Conservation (phyloP, 1,139 yeast genomes). For the Taphrina confusa region DNA sequence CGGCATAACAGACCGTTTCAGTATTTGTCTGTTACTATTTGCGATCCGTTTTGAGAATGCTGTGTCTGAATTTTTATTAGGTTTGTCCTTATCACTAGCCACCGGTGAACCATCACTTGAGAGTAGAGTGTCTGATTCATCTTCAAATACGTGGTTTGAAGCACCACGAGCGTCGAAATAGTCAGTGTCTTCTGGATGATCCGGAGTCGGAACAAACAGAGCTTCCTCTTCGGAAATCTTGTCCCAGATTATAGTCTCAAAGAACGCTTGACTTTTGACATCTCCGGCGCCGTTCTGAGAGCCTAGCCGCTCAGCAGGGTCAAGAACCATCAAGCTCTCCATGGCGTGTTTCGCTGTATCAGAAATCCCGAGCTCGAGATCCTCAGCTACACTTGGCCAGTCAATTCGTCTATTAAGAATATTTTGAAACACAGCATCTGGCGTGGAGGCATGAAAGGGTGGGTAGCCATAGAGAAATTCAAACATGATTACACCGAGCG, state of each 20-base stretch:
- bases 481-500: slow-evolving; percentile 90
- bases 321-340: slow-evolving; percentile 58
- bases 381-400: slow-evolving; percentile 73
- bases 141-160: slow-evolving; percentile 54
- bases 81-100: slow-evolving; percentile 7
- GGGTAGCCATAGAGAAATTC: slow-evolving; percentile 93
- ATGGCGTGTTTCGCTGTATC: slow-evolving; percentile 76
- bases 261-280: slow-evolving; percentile 75
- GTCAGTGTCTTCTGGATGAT: slow-evolving; percentile 84
- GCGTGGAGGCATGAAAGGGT: slow-evolving; percentile 85
- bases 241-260: slow-evolving; percentile 72
- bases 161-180: slow-evolving; percentile 94
- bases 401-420: slow-evolving; percentile 71
- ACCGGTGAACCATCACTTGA: slow-evolving; percentile 24
- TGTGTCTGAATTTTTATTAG: neutral
- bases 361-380: slow-evolving; percentile 50
- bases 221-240: slow-evolving; percentile 72
- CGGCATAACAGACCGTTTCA: slow-evolving; percentile 44
- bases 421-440: slow-evolving; percentile 78
- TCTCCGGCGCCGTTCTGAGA: slow-evolving; percentile 68
- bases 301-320: slow-evolving; percentile 72
- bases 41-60: slow-evolving; percentile 19
- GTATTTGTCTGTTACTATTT: slow-evolving; percentile 1
- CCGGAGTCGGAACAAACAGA: slow-evolving; percentile 76
- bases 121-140: slow-evolving; percentile 39